Evolutionary conservation across 2,329 filamentous ascomycete species (phyloP).

Genomic region (Neobulgaria alba): DNA sequence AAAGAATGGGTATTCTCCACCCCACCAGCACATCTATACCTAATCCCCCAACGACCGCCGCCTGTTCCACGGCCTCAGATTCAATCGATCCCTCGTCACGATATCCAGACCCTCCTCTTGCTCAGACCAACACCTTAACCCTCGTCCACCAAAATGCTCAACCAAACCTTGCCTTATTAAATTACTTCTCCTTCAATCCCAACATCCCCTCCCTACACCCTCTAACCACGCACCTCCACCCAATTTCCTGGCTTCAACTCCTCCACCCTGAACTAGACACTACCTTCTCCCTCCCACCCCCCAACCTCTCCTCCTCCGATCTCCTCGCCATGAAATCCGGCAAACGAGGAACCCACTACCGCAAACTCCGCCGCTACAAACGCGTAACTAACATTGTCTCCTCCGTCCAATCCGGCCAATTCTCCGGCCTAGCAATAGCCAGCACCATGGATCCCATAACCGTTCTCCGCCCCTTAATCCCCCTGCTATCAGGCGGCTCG

Average conservation of each 20-base stretch:
- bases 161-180: constrained; percentile 77
- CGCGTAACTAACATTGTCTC: constrained; percentile 65
- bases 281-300: constrained; percentile 60
- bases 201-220: constrained; percentile 55
- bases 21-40: constrained; percentile 5
- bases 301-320: constrained; percentile 47
- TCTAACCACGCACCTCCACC: constrained; percentile 70
- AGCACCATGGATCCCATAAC: constrained; percentile 73
- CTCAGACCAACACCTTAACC: constrained; percentile 60
- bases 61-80: not conserved
- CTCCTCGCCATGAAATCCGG: constrained; percentile 69
- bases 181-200: constrained; percentile 79
- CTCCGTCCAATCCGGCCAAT: constrained; percentile 63
- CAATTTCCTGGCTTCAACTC: constrained; percentile 87
- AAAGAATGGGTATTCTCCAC: constrained; percentile 60
- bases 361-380: constrained; percentile 79
- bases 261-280: constrained; percentile 67
- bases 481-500: constrained; percentile 74
- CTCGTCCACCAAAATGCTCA: constrained; percentile 75
- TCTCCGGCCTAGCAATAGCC: constrained; percentile 76
- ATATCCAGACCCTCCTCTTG: constrained; percentile 15
- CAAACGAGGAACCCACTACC: constrained; percentile 76
- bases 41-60: not conserved
- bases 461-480: constrained; percentile 66
- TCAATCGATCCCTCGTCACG: not conserved